phyloP scores from a whole-genome alignment of 768 basidiomycete genomes.

The Antrodiella citrinella region DNA sequence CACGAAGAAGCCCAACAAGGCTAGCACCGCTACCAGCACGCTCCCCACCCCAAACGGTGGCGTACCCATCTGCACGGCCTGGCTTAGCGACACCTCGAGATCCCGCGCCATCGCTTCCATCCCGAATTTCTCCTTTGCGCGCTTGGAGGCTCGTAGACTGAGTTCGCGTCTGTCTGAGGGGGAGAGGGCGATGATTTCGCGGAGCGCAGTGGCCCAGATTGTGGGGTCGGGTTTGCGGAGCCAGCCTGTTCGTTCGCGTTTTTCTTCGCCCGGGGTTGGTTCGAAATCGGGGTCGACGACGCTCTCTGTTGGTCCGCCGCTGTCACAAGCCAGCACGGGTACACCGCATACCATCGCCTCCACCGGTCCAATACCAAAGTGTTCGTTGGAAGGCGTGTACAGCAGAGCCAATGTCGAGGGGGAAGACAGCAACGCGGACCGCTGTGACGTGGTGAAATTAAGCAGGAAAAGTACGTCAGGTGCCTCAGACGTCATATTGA shows the following conservation, averaged over 20 bases:
- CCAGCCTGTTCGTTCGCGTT: constrained; percentile 61
- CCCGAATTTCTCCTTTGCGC: constrained; percentile 64
- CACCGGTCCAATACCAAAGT: constrained; percentile 94
- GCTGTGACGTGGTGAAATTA: constrained; percentile 82
- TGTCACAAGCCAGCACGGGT: constrained; percentile 81
- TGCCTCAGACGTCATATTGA: constrained; percentile 27
- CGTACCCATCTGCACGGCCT: constrained; percentile 50
- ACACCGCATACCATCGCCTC: constrained; percentile 92
- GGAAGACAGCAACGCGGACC: constrained; percentile 68
- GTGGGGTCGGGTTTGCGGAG: constrained; percentile 52
- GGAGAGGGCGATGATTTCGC: constrained; percentile 44
- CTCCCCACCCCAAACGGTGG: constrained; percentile 12
- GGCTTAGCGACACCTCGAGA: constrained; percentile 45
- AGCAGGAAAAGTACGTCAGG: constrained; percentile 82
- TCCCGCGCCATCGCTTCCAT: constrained; percentile 66
- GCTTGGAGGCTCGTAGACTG: constrained; percentile 42
- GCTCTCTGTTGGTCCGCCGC: constrained; percentile 89
- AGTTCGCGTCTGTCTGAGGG: constrained; percentile 38
- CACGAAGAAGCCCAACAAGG: background rate
- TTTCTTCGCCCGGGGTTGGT: background rate
- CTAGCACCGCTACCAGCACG: constrained; percentile 1
- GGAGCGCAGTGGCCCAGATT: constrained; percentile 65
- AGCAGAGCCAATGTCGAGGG: constrained; percentile 65
- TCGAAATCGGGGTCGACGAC: constrained; percentile 34
- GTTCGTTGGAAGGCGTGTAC: constrained; percentile 93